Evolutionary conservation across 148 eudicot species (phyloP), one percentile per base, ranked within the genome.

Genomic region (Cornus kousa): DNA sequence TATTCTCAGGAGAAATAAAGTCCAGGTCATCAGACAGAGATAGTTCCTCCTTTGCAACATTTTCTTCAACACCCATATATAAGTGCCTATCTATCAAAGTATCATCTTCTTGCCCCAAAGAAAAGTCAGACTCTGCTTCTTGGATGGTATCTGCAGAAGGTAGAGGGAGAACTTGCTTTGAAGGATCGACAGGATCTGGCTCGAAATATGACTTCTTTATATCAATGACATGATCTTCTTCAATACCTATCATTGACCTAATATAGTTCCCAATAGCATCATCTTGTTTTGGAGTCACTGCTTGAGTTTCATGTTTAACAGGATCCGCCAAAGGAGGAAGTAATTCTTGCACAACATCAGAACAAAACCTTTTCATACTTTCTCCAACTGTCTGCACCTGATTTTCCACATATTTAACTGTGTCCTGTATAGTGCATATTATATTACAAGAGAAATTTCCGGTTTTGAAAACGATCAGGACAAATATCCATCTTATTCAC

Each of bases 371-470:
- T 80, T 79, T 84, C 71, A 89, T 82, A 67, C 80, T 78, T 60
- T 17, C 82, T 39, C 90, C 87, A 50, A 86, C 85, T 69, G 86
- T 82, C 55, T 85, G 90, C 28, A 81, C 92, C 59, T 80, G 87
- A 66, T 84, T 86, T 70, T 86, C 90, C 7, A 89, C 86, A 81
- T 78, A 86, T 79, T 77, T 86, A 57, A 84, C 76, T 17, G 86
- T 86, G 20, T 85, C 92, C 90, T 89, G 85, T 57, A 53, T 16
- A 66, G 39, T 40, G 67, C 62, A 20, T 55, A 13, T 11, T 17
- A 67, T 37, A 40, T 40, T 23, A 67, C 33, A 33, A 37, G 65
- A 14, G 7, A 66, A 12, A 66, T 40, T 31, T 32, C 55, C 73
- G n/a, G 24, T 19, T 74, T 74, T 68, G 35, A 71, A 19, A 10